Base-by-base conservation (phyloP, 495 filamentous ascomycete genomes). In the Penicillium samsonianum region DNA sequence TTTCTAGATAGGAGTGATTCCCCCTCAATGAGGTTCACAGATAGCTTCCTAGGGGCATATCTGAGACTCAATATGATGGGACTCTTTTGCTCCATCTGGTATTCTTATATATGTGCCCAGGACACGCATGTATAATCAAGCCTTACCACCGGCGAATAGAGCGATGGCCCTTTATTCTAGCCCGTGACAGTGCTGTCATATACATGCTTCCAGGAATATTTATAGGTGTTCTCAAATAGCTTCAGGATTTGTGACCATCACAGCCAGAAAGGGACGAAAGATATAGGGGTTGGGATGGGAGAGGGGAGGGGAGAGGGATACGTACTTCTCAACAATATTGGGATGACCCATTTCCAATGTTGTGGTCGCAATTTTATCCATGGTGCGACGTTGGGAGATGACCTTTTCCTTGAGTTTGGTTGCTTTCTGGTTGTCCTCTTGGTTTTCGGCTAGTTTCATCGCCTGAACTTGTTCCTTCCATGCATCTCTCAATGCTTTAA, bases 241-340 rank as follows among this genome's bases (percentile, higher is more conserved):
- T 73, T 73, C 63, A 60, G 60, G 68, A 30, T 62, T 20, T 75
- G 71, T 68, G 59, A 62, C 60, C 67, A 70, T 59, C 49, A 57
- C 53, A 58, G 67, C 58, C 58, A 43, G 42, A 20, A 17, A 67
- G 51, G 60, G 60, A 53, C 57, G 42, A 7, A 43, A 30, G 1
- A n/a, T 19, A 53, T 50, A 31, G 33, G 48, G 48, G 30, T 55
- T 59, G 56, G 45, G 25, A 50, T 26, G 53, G 48, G 46, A 55
- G 54, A 65, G 49, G 37, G 35, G 25, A 50, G 30, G 53, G 48
- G 46, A 55, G 54, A 65, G 49, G 37, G 35, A 26, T 20, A 79
- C 83, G 70, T 84, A 86, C 82, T 86, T 82, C 62, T 86, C 80
- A 56, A 92, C 67, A 51, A 90, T 84, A 25, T 80, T 77, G 22